A percentile compares a stretch with the other conserved stretches of the same genome.
phyloP scores from a whole-genome alignment of 2,329 filamentous ascomycete genomes.

The Zymoseptoria crescenta region DNA sequence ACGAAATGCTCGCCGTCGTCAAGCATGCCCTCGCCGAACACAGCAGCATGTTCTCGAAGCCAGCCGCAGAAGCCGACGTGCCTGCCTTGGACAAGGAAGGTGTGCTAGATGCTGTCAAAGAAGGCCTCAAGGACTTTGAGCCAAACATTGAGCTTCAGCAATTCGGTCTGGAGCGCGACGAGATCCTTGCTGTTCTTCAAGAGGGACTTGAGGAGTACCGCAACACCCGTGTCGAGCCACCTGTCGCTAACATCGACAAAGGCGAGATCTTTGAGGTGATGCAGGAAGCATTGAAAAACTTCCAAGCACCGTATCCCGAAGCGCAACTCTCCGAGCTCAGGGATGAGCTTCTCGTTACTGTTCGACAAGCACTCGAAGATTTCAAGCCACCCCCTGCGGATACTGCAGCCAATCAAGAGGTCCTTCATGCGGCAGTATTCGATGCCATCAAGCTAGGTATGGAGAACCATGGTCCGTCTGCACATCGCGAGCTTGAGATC shows the following conservation, averaged over 20 bases:
- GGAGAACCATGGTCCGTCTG: slow-evolving; percentile 36
- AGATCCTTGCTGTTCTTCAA: slow-evolving; percentile 77
- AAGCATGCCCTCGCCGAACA: slow-evolving; percentile 64
- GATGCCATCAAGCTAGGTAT: slow-evolving; percentile 54
- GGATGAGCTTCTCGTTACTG: slow-evolving; percentile 75
- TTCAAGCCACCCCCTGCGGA: slow-evolving; percentile 49
- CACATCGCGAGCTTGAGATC: slow-evolving; percentile 39
- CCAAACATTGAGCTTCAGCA: slow-evolving; percentile 87
- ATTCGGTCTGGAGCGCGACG: slow-evolving; percentile 81
- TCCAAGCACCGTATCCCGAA: slow-evolving; percentile 57
- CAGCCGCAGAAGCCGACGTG: slow-evolving; percentile 15
- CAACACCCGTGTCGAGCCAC: slow-evolving; percentile 41
- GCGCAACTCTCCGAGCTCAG: slow-evolving; percentile 59
- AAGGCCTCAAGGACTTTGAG: slow-evolving; percentile 91
- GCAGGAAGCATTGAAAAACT: slow-evolving; percentile 76
- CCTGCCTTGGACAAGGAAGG: slow-evolving; percentile 54
- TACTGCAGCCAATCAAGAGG: slow-evolving; percentile 36
- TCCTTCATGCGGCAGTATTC: slow-evolving; percentile 49
- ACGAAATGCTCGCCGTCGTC: slow-evolving; percentile 79
- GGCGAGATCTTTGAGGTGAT: slow-evolving; percentile 82
- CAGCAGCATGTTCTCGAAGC: slow-evolving; percentile 35
- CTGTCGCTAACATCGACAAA: slow-evolving; percentile 55
- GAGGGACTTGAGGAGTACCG: slow-evolving; percentile 76
- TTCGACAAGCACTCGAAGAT: slow-evolving; percentile 79
- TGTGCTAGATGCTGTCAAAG: slow-evolving; percentile 75